Evolutionary conservation across 768 basidiomycete genomes (phyloP).

Genomic region (Tricholoma furcatifolium): DNA sequence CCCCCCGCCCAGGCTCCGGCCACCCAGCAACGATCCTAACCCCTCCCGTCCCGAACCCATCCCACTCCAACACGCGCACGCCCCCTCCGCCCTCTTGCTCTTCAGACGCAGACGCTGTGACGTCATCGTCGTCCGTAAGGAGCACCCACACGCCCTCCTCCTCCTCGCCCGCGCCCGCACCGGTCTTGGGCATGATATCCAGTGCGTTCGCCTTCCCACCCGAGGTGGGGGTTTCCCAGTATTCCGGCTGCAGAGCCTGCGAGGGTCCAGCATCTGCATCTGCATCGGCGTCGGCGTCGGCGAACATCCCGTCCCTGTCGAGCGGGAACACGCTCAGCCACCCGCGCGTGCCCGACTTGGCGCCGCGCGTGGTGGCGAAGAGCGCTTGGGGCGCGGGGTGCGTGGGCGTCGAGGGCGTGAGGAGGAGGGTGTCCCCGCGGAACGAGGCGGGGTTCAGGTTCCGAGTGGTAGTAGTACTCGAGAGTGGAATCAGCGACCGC

Average conservation of each 20-base stretch:
- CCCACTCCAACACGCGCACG: conserved; percentile 48
- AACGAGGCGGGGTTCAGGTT: conserved; percentile 18
- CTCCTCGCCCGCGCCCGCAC: conserved; percentile 5
- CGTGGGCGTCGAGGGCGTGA: conserved; percentile 34
- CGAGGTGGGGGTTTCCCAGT: conserved; percentile 44
- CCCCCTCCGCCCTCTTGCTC: conserved; percentile 29
- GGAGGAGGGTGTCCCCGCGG: conserved; percentile 47
- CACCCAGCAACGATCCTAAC: conserved; percentile 41
- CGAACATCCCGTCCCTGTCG: conserved; percentile 19
- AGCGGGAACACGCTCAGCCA: conserved; percentile 45
- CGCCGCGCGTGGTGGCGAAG: conserved; percentile 49
- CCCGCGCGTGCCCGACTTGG: conserved; percentile 31
- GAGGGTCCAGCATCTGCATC: background rate
- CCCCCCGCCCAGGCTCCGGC: conserved; percentile 26
- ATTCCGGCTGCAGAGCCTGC: conserved; percentile 10
- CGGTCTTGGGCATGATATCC: conserved; percentile 36
- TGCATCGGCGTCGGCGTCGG: background rate
- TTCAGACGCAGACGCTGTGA: conserved; percentile 10
- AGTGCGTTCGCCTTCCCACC: conserved; percentile 55
- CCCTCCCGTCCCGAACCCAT: conserved; percentile 42
- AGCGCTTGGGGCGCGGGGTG: conserved; percentile 38
- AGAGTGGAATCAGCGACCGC: conserved; percentile 30
- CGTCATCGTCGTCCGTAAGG: conserved; percentile 48
- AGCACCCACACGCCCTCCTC: conserved; percentile 43
- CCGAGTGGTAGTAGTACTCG: background rate